These are phyloP conservation scores for Fraxinus anomala DNA, from an alignment of 257 asterid genomes.

Conservation along the genomic window DNA sequence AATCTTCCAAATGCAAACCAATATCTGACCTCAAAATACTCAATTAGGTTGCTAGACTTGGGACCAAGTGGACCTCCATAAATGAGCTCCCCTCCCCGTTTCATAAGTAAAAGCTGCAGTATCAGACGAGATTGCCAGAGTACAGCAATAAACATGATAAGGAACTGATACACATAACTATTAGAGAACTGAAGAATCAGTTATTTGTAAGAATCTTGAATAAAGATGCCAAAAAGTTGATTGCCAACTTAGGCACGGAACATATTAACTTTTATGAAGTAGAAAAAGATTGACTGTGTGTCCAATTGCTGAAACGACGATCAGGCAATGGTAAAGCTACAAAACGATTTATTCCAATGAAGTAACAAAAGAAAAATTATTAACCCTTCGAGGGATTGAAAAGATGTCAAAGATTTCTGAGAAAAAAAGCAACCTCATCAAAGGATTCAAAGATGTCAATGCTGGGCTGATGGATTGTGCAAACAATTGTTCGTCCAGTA, in stretches of 20 bases:
- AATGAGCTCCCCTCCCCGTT: slow-evolving; percentile 93
- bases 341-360: neutral
- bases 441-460: slow-evolving; percentile 67
- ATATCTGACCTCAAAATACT: slow-evolving; percentile 77
- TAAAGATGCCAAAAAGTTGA: slow-evolving; percentile 2
- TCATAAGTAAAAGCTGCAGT: slow-evolving; percentile 87
- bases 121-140: slow-evolving; percentile 26
- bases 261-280: neutral
- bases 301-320: neutral
- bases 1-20: slow-evolving; percentile 11
- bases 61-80: slow-evolving; percentile 93
- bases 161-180: slow-evolving; percentile 3
- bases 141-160: slow-evolving; percentile 24
- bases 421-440: slow-evolving; percentile 49
- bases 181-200: slow-evolving; percentile 10
- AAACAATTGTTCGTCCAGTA: slow-evolving; percentile 63
- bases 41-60: slow-evolving; percentile 71
- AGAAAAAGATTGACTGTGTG: neutral
- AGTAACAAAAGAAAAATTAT: neutral
- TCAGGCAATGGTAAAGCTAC: slow-evolving; percentile 1
- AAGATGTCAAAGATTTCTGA: neutral
- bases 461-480: slow-evolving; percentile 74
- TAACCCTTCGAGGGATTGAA: neutral
- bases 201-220: slow-evolving; percentile 1
- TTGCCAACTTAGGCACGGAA: neutral